A percentile compares a stretch with the other conserved stretches of the same genome.
phyloP scores from a whole-genome alignment of 306 rosid species.

The Hippophae tibetana region DNA sequence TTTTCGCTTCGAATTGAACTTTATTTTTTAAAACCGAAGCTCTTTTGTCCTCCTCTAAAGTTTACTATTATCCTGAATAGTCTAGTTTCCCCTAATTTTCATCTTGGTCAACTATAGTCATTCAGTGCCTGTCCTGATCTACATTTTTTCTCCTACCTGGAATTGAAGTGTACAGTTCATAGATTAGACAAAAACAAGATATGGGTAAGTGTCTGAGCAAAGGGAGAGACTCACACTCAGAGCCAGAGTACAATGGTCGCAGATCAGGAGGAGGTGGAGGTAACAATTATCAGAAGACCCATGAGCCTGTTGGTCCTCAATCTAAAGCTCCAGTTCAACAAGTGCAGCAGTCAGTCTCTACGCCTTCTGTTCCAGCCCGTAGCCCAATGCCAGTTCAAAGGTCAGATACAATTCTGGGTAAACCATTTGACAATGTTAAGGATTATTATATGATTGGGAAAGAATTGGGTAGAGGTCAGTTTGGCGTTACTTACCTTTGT shows the following conservation, averaged over 20 bases:
- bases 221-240: constrained; percentile 22
- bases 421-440: constrained; percentile 63
- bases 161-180: constrained; percentile 3
- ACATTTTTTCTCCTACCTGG: neutral
- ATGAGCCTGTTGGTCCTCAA: constrained; percentile 36
- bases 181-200: neutral
- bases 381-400: constrained; percentile 31
- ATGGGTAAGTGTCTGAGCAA: constrained; percentile 70
- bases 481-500: constrained; percentile 77
- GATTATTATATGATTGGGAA: constrained; percentile 47
- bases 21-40: constrained; percentile 11
- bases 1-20: neutral
- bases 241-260: constrained; percentile 25
- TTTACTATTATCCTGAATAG: neutral
- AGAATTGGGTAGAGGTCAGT: constrained; percentile 87
- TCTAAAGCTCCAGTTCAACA: constrained; percentile 32
- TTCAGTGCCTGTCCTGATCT: constrained; percentile 21
- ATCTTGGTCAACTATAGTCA: constrained; percentile 2
- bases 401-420: constrained; percentile 52
- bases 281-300: constrained; percentile 24
- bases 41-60: neutral
- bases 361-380: constrained; percentile 20
- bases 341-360: constrained; percentile 29
- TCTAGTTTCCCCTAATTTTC: neutral
- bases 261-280: constrained; percentile 30